These are phyloP conservation scores for Kluyveromyces aestuarii DNA, from an alignment of 805 yeast species.

Conservation along the genomic window DNA sequence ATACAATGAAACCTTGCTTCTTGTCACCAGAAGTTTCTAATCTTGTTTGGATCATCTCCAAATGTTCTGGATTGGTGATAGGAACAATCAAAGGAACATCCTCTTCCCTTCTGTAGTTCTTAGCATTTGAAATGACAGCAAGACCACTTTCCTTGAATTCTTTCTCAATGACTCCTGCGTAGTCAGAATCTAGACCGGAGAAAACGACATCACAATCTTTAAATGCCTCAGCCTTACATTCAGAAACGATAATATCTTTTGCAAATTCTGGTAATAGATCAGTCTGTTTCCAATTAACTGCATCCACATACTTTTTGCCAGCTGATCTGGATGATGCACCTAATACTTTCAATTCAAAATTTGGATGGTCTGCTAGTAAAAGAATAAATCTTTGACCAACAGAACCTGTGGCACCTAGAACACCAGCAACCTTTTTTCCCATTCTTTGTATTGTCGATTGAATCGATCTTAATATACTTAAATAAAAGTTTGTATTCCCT, in stretches of 20 bases:
- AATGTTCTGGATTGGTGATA: conserved; percentile 86
- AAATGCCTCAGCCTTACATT: conserved; percentile 70
- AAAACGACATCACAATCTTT: conserved; percentile 89
- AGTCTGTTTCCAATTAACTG: conserved; percentile 93
- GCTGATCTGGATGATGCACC: conserved; percentile 96
- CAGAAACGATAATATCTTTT: conserved; percentile 54
- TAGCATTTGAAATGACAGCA: conserved; percentile 87
- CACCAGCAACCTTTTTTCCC: conserved; percentile 55
- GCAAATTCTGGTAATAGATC: conserved; percentile 65
- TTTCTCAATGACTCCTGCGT: conserved; percentile 87
- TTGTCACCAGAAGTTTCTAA: conserved; percentile 47
- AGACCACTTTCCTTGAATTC: conserved; percentile 75
- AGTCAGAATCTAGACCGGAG: conserved; percentile 88
- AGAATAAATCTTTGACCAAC: conserved; percentile 95
- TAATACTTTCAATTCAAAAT: conserved; percentile 70
- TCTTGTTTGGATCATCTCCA: conserved; percentile 58
- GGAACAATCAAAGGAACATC: conserved; percentile 93
- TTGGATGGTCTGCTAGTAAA: conserved; percentile 78
- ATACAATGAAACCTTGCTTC: conserved; percentile 76
- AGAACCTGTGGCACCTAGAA: conserved; percentile 95
- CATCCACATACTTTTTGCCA: conserved; percentile 77
- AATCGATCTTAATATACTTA: neutral
- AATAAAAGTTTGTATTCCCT: too few relatives aligned
- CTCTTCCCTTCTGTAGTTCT: conserved; percentile 82
- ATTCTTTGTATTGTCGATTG: conserved; percentile 8